Conservation (phyloP, 225 moss, liverwort and hornwort genomes). For the Physcomitrellopsis africana region DNA sequence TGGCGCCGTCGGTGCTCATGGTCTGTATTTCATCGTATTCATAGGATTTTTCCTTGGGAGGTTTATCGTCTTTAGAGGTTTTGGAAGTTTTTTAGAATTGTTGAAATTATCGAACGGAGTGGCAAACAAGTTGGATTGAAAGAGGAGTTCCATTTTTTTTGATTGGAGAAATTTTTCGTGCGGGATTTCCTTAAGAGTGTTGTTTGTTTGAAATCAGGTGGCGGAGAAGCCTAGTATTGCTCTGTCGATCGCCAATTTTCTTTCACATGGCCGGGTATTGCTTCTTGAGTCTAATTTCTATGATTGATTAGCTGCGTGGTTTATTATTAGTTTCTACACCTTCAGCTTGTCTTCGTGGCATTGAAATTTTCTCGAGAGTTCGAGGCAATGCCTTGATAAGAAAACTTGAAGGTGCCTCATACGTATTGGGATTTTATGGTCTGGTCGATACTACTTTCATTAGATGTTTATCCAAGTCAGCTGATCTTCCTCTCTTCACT, state of each 20-base stretch:
- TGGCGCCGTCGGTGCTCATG: slow-evolving; percentile 66
- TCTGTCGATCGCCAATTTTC: slow-evolving; percentile 76
- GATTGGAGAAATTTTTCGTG: slow-evolving; percentile 19
- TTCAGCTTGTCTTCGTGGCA: background rate
- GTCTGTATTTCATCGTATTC: slow-evolving; percentile 27
- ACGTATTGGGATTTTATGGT: slow-evolving; percentile 7
- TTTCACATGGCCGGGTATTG: slow-evolving; percentile 84
- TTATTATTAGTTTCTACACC: background rate
- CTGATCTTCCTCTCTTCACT: background rate
- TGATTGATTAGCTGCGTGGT: slow-evolving; percentile 11
- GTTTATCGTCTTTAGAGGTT: background rate
- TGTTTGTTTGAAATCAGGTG: slow-evolving; percentile 59
- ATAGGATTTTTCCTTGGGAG: background rate
- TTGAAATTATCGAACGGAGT: background rate
- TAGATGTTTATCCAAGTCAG: slow-evolving; percentile 1
- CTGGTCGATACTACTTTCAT: background rate
- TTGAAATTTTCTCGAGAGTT: slow-evolving; percentile 21
- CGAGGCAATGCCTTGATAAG: background rate
- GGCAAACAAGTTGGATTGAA: background rate
- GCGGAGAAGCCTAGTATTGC: slow-evolving; percentile 99
- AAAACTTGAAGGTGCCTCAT: background rate
- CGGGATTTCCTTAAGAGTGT: background rate
- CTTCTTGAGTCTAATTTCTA: background rate
- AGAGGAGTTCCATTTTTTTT: background rate
- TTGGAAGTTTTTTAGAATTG: background rate